phyloP scores from a whole-genome alignment of 768 basidiomycete species.

The Leucocoprinus birnbaumii region DNA sequence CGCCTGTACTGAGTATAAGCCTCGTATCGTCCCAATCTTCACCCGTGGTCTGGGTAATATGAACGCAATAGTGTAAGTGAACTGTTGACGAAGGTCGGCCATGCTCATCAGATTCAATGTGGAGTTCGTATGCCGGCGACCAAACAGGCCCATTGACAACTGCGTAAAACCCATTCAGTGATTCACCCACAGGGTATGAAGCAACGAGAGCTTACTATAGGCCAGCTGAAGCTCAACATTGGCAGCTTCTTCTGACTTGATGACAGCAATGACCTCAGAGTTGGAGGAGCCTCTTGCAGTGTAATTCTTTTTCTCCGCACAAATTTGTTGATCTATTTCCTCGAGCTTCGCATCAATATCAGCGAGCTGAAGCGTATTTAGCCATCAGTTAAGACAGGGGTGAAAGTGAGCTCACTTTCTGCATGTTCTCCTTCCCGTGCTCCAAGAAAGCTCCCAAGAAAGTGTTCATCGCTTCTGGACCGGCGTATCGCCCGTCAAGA shows the following conservation, averaged over 20 bases:
- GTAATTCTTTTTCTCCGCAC: constrained; percentile 26
- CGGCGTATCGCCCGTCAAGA: constrained; percentile 38
- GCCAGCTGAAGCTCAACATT: constrained; percentile 44
- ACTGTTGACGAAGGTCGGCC: constrained; percentile 42
- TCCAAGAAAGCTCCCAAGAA: constrained; percentile 42
- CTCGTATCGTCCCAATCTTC: constrained; percentile 55
- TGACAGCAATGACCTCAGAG: constrained; percentile 38
- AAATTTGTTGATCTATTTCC: constrained; percentile 35
- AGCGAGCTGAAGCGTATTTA: constrained; percentile 23
- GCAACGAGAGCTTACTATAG: constrained; percentile 40
- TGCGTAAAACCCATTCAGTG: constrained; percentile 15
- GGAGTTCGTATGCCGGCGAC: constrained; percentile 57
- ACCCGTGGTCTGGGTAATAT: constrained; percentile 51
- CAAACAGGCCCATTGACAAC: constrained; percentile 51
- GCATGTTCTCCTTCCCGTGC: constrained; percentile 30
- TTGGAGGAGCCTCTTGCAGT: constrained; percentile 30
- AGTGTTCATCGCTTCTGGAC: constrained; percentile 30
- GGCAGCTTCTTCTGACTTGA: constrained; percentile 34
- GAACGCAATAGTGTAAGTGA: constrained; percentile 51
- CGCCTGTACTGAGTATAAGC: constrained; percentile 51
- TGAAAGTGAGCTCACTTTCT: constrained; percentile 20
- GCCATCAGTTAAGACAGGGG: background rate
- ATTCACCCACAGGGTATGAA: background rate
- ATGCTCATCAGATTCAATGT: constrained; percentile 39
- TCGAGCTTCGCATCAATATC: constrained; percentile 39